Percentiles rank a stretch among this genome's conserved stretches.
These are phyloP conservation scores for Gnaphalium uliginosum DNA, from an alignment of 129 eudicot genomes.

Conservation along the genomic window DNA sequence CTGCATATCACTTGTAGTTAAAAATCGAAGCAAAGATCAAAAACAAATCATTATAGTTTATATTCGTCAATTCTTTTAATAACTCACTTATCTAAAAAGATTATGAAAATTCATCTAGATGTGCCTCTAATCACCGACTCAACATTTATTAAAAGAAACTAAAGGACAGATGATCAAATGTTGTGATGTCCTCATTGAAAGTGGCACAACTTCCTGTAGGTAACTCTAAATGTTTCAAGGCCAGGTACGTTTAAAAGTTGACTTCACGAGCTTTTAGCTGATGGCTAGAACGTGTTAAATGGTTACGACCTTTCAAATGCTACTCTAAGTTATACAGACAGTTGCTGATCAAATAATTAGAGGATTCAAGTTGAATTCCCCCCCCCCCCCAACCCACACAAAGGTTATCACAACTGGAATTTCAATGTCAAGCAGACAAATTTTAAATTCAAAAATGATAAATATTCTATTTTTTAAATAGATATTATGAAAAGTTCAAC, in stretches of 20 bases:
- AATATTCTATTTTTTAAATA: neutral
- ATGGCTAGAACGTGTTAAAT: neutral
- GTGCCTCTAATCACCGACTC: neutral
- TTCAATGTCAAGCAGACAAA: neutral
- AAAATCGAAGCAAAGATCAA: neutral
- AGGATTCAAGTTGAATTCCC: neutral
- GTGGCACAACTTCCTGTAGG: too few species aligned
- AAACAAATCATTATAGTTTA: neutral
- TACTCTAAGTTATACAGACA: neutral
- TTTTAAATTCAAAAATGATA: neutral
- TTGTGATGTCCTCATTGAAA: neutral
- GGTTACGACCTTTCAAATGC: neutral
- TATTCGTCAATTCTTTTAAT: neutral
- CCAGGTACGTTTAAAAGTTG: neutral
- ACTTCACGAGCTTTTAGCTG: neutral
- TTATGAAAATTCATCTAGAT: neutral
- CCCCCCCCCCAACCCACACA: neutral
- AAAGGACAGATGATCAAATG: neutral
- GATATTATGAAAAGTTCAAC: neutral
- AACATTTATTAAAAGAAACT: neutral
- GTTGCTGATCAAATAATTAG: neutral
- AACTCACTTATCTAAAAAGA: neutral
- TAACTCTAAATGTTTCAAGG: neutral
- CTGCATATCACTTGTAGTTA: constrained; percentile 26
- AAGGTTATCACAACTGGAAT: too few species aligned